Conservation (phyloP, 2,329 filamentous ascomycete genomes). For the Aureobasidium zeae region DNA sequence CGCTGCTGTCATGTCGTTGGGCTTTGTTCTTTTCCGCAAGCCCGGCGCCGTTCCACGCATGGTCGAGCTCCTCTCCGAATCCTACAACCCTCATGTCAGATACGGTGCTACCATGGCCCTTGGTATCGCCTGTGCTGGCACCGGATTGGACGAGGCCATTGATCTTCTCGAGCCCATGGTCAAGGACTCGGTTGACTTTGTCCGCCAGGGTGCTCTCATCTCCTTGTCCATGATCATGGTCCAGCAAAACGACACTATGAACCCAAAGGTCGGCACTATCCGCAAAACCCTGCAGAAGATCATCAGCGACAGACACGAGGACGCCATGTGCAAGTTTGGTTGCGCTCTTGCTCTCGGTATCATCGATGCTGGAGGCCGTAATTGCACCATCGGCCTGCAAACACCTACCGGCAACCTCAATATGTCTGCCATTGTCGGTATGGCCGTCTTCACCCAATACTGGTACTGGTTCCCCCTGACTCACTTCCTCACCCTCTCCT, state of each 20-base stretch:
- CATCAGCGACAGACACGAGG: slow-evolving; percentile 87
- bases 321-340: slow-evolving; percentile 99
- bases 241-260: slow-evolving; percentile 98
- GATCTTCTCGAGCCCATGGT: slow-evolving; percentile 98
- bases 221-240: slow-evolving; percentile 95
- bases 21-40: slow-evolving; percentile 97
- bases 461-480: slow-evolving; percentile 99
- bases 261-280: slow-evolving; percentile 85
- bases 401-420: slow-evolving; percentile 98
- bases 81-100: slow-evolving; percentile 95
- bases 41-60: slow-evolving; percentile 94
- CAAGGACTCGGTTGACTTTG: slow-evolving; percentile 97
- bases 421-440: slow-evolving; percentile 95
- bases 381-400: slow-evolving; percentile 95
- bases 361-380: slow-evolving; percentile 93
- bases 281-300: slow-evolving; percentile 93
- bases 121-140: slow-evolving; percentile 94
- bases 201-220: slow-evolving; percentile 91
- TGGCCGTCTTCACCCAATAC: slow-evolving; percentile 97
- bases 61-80: slow-evolving; percentile 96
- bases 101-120: slow-evolving; percentile 98
- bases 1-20: slow-evolving; percentile 93
- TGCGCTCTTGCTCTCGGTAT: slow-evolving; percentile 90
- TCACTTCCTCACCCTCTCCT: slow-evolving; percentile 91
- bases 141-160: slow-evolving; percentile 89